Evolutionary conservation across 495 filamentous ascomycete species (phyloP).

Genomic region (Oleoguttula mirabilis): DNA sequence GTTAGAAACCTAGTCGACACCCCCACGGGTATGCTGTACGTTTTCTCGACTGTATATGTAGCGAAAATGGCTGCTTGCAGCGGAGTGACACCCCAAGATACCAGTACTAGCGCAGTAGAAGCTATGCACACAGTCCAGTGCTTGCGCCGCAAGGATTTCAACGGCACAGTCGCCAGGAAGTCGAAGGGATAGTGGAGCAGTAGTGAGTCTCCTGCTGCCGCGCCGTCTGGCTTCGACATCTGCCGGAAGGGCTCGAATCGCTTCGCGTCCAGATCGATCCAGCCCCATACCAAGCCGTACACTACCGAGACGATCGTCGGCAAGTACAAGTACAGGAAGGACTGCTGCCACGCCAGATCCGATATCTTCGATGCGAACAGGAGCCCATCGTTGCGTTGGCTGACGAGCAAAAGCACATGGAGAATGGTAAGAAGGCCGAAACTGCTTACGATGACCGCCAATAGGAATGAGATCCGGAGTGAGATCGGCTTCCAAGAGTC

Average conservation of each 20-base stretch:
- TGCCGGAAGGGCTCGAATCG: slow-evolving; percentile 39
- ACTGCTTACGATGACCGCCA: neutral
- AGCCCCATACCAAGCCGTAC: slow-evolving; percentile 36
- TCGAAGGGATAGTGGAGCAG: slow-evolving; percentile 39
- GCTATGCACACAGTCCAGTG: slow-evolving; percentile 35
- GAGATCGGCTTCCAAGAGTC: neutral
- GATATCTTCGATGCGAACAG: neutral
- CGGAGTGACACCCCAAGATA: slow-evolving; percentile 38
- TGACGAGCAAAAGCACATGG: neutral
- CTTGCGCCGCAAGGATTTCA: slow-evolving; percentile 30
- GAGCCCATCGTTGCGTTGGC: neutral
- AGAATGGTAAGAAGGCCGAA: neutral
- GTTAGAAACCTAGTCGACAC: slow-evolving; percentile 7
- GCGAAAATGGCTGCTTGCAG: slow-evolving; percentile 33
- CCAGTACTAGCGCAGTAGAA: slow-evolving; percentile 29
- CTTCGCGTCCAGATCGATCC: slow-evolving; percentile 37
- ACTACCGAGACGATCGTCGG: slow-evolving; percentile 34
- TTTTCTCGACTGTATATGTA: slow-evolving; percentile 12
- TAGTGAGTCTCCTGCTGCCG: slow-evolving; percentile 30
- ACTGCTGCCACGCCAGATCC: neutral
- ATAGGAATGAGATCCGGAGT: neutral
- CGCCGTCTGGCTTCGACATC: slow-evolving; percentile 32
- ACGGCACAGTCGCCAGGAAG: slow-evolving; percentile 37
- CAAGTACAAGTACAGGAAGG: neutral
- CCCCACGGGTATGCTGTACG: slow-evolving; percentile 5